Evolutionary conservation across 331 rosid species (phyloP).

Genomic region (Quercus tomentella): DNA sequence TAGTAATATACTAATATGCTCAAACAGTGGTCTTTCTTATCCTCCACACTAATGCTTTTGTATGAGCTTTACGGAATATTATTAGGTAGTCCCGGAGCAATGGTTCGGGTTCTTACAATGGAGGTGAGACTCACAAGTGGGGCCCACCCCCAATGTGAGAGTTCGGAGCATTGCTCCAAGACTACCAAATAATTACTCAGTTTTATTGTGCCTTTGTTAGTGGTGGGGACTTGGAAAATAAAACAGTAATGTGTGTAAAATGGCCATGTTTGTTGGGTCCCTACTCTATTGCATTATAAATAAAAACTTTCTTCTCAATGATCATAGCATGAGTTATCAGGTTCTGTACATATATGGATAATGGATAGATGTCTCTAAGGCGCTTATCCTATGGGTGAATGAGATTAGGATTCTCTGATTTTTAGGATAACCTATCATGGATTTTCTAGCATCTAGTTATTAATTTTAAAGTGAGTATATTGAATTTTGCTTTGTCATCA

Average conservation of each 20-base stretch:
- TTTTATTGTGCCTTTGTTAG: background rate
- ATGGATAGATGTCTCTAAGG: background rate
- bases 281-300: background rate
- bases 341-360: background rate
- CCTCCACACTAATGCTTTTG: background rate
- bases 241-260: background rate
- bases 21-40: background rate
- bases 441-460: too few relatives aligned
- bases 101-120: too few relatives aligned
- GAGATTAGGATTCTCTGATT: too few relatives aligned
- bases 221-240: background rate
- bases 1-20: constrained; percentile 20
- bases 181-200: background rate
- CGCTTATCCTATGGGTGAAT: too few relatives aligned
- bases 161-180: too few relatives aligned
- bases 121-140: too few relatives aligned
- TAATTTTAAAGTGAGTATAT: too few relatives aligned
- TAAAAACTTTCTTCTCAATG: background rate
- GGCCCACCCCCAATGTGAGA: too few relatives aligned
- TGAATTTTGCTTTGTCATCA: too few relatives aligned
- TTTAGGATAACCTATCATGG: too few relatives aligned
- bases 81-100: too few relatives aligned
- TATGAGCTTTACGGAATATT: background rate
- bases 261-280: background rate
- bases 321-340: background rate